Base-by-base conservation (phyloP, 192 early-diverging fungal genomes). In the Ambispora gerdemannii region DNA sequence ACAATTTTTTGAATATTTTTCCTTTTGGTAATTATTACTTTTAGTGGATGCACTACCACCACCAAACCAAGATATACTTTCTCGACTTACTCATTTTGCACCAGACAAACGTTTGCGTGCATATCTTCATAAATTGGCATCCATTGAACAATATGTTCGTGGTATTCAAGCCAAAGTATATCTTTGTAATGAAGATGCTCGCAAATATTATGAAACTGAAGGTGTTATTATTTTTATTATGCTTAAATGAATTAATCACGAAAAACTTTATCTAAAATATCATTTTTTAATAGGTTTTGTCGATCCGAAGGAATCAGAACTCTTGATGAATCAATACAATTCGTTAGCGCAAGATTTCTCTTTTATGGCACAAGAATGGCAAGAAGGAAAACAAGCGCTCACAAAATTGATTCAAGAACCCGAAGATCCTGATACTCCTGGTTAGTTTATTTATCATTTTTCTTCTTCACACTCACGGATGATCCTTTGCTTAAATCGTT, bases 111-210 rank as follows among this genome's bases (percentile, higher is more conserved):
- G 63, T 28, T 19, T 81, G 6, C 70, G 73, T 32, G 71, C 77
- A 32, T 86, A 81, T 60, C 75, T 81, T 24, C 77, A 79, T 59
- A 73, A 79, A 24, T 62, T 86, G 13, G 70, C 82, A 47, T 63
- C 70, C 4, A 36, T 83, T 32, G 82, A 86, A 55, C 82, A 84
- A 50, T 79, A 83, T 60, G 70, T 83, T 50, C 78, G 85, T 50
- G 81, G 81, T 6, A 75, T 84, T 49, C 83, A 84, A 66, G 85
- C 85, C 17, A 84, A 83, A 53, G 68, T 86, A 36, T 84, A 80
- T 60, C 74, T 86, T 50, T 83, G 83, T 53, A 81, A 80, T 50
- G 85, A 86, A 24, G 85, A 84, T 72, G 77, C 67, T 31, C 72
- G 76, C 50, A 76, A 74, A 72, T 70, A 65, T 25, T 73, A 55